A percentile compares a stretch with the other conserved stretches of the same genome.
Conservation (phyloP, 768 basidiomycete species). For the Albatrellus ellisii region DNA sequence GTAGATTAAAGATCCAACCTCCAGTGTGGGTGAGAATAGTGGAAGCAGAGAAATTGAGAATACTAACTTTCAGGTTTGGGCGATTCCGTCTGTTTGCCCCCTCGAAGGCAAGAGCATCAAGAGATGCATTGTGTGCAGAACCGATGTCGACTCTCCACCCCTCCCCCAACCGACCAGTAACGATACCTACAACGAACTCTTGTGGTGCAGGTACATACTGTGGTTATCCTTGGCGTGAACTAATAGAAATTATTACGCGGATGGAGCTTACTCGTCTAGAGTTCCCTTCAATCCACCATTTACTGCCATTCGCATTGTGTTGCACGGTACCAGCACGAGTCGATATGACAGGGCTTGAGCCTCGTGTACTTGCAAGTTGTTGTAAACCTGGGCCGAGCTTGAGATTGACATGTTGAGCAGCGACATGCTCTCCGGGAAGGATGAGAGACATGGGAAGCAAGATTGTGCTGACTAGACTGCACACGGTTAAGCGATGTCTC, state of each 20-base stretch:
- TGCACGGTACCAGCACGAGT: constrained; percentile 62
- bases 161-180: constrained; percentile 74
- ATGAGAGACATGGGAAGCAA: constrained; percentile 39
- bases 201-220: constrained; percentile 88
- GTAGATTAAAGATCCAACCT: constrained; percentile 89
- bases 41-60: constrained; percentile 1
- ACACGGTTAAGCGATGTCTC: not conserved
- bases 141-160: constrained; percentile 93
- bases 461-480: constrained; percentile 7
- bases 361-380: constrained; percentile 28
- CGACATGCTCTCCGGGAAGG: constrained; percentile 72
- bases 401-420: constrained; percentile 63
- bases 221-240: constrained; percentile 1
- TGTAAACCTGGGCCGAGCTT: constrained; percentile 79
- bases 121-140: constrained; percentile 66
- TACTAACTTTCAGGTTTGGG: constrained; percentile 76
- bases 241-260: not conserved
- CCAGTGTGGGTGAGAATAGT: not conserved
- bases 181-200: constrained; percentile 79
- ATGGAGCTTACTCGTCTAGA: constrained; percentile 59
- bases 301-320: constrained; percentile 58
- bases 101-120: constrained; percentile 92
- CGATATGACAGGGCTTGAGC: constrained; percentile 28
- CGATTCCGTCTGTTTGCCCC: constrained; percentile 90
- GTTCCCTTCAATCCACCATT: constrained; percentile 85